Evolutionary conservation across 768 basidiomycete genomes (phyloP), one percentile per base, ranked within the genome.

Genomic region (Mycena rosella): DNA sequence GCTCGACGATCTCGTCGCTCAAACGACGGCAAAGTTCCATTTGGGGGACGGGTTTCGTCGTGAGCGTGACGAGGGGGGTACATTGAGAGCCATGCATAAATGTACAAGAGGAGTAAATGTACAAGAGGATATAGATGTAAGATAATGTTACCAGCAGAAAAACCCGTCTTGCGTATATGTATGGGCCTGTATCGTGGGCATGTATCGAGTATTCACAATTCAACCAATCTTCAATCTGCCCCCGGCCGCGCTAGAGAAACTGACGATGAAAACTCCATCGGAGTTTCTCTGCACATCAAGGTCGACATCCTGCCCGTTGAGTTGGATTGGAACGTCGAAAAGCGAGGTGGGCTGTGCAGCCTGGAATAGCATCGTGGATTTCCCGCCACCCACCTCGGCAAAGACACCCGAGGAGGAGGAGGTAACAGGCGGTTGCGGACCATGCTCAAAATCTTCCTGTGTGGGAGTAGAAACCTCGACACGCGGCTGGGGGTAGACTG

Each of bases 1-100:
- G 77, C 78, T 93, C 38, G 90, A 92, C 65, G 91, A 91, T 73
- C 86, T 94, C 42, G 87, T 93, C 56, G 81, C 82, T 2, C 85
- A 81, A 55, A 81, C 84, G 14, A 80, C 86, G 52, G 81, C 85
- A 27, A 79, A 54, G 44, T 80, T 76, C 65, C 70, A 49, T 42
- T n/a, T 52, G 27, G 42, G 14, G 18, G 63, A 65, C 38, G 55
- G 54, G 44, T 47, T 6, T 15, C 57, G 30, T 18, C 51, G 36
- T 20, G 64, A 53, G 30, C 42, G 53, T 24, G 60, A 67, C 36
- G 65, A 38, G 29, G 40, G 29, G 40, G 52, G 47, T 60, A 63
- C 60, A 67, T 38, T 44, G 66, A 68, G 24, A 34, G 40, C 22
- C 47, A 54, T 47, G 55, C 54, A 24, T 67, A 44, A 61, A 49